These are phyloP conservation scores for Anaeramoeba ignava DNA, from an alignment of 78 protist genomes.

Conservation along the genomic window DNA sequence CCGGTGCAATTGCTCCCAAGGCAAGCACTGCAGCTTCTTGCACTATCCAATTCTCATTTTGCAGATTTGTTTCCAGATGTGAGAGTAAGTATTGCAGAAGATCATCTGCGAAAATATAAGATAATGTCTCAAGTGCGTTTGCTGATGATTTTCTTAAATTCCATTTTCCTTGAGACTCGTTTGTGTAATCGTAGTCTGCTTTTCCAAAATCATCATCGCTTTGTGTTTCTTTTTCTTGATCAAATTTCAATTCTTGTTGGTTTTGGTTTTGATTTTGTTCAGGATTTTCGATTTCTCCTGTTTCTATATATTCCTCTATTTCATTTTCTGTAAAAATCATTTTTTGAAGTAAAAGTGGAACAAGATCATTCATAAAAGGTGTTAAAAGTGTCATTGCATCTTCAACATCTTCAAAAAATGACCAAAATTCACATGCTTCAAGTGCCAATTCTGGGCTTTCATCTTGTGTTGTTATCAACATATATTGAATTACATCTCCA, in stretches of 20 bases:
- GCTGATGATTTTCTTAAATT: background rate
- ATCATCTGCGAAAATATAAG: background rate
- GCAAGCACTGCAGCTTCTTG: background rate
- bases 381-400: background rate
- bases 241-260: slow-evolving; percentile 2
- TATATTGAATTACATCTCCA: background rate
- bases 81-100: background rate
- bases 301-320: too few relatives aligned
- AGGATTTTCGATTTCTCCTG: too few relatives aligned
- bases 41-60: background rate
- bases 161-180: background rate
- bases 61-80: background rate
- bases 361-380: background rate
- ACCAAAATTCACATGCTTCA: background rate
- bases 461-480: background rate
- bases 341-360: background rate
- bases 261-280: too few relatives aligned
- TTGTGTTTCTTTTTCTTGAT: background rate
- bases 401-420: background rate
- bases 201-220: background rate
- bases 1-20: background rate
- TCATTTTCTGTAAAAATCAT: background rate
- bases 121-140: background rate
- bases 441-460: background rate
- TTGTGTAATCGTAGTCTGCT: too few relatives aligned